These are phyloP conservation scores for Abortiporus biennis DNA, from an alignment of 1,284 basidiomycete species.

Conservation along the genomic window DNA sequence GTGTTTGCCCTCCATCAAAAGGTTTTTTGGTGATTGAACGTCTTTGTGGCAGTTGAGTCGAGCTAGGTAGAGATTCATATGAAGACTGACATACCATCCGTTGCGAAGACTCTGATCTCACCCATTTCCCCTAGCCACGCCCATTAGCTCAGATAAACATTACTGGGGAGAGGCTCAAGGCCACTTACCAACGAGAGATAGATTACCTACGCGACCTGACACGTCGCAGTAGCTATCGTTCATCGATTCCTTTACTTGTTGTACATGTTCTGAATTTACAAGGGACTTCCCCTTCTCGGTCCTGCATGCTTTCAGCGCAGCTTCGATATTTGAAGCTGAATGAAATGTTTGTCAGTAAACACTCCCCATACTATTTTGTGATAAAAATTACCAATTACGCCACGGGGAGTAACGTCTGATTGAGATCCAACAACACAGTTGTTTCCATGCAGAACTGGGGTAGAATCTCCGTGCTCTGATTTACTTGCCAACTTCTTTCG, in stretches of 20 bases:
- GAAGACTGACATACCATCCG: conserved; percentile 56
- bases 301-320: conserved; percentile 74
- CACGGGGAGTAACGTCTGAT: conserved; percentile 45
- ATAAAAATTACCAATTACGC: conserved; percentile 50
- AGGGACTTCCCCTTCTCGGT: conserved; percentile 61
- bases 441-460: no score
- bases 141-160: not conserved
- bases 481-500: no score
- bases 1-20: conserved; percentile 41
- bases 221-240: conserved; percentile 83
- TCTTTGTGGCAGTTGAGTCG: no score
- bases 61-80: no score
- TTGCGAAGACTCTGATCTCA: conserved; percentile 60
- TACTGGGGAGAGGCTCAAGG: conserved; percentile 7
- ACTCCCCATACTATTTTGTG: not conserved
- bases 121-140: conserved; percentile 49
- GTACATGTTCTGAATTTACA: conserved; percentile 62
- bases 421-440: no score
- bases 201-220: conserved; percentile 59
- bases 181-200: conserved; percentile 52
- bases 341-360: conserved; percentile 1
- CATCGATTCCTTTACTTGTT: conserved; percentile 67
- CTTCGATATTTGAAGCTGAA: conserved; percentile 62
- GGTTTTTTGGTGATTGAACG: no score
- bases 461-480: no score